phyloP scores from a whole-genome alignment of 78 protist genomes.

The Dictyostelium intermedium region DNA sequence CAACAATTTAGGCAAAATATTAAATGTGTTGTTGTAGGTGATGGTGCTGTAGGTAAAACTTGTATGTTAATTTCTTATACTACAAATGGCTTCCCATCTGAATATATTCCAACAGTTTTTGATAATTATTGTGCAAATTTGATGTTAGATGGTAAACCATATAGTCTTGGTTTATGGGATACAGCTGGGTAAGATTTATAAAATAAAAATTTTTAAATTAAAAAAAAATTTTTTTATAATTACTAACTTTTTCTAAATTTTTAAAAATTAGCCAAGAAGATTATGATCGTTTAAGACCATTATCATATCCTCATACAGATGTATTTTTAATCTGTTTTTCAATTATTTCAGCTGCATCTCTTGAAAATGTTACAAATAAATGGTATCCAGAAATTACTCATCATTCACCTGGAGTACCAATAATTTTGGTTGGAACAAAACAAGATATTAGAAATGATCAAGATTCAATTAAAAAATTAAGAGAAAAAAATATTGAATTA shows the following conservation, averaged over 20 bases:
- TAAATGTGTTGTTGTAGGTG: slow-evolving; percentile 96
- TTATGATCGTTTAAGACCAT: slow-evolving; percentile 98
- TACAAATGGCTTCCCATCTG: slow-evolving; percentile 95
- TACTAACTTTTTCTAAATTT: not conserved
- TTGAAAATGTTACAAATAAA: slow-evolving; percentile 87
- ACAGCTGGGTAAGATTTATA: slow-evolving; percentile 98
- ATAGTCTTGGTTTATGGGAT: slow-evolving; percentile 76
- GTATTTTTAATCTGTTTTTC: slow-evolving; percentile 92
- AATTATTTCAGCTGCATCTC: slow-evolving; percentile 84
- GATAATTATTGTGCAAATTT: slow-evolving; percentile 79
- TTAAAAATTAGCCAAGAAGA: slow-evolving; percentile 88
- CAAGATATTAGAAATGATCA: slow-evolving; percentile 78
- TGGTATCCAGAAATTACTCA: slow-evolving; percentile 93
- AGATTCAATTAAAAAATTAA: slow-evolving; percentile 39
- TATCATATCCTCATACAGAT: slow-evolving; percentile 95
- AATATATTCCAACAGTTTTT: slow-evolving; percentile 84
- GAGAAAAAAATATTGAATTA: slow-evolving; percentile 49
- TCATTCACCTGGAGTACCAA: slow-evolving; percentile 83
- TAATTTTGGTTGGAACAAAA: slow-evolving; percentile 90
- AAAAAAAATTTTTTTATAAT: not conserved
- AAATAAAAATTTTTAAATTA: slow-evolving; percentile 92
- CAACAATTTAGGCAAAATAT: slow-evolving; percentile 85
- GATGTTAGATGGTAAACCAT: slow-evolving; percentile 79
- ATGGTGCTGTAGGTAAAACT: slow-evolving; percentile 95
- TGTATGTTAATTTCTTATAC: slow-evolving; percentile 92